Percentiles rank a stretch among this genome's conserved stretches.
phyloP scores from a whole-genome alignment of 129 eudicot genomes.

The Erigeron canadensis region DNA sequence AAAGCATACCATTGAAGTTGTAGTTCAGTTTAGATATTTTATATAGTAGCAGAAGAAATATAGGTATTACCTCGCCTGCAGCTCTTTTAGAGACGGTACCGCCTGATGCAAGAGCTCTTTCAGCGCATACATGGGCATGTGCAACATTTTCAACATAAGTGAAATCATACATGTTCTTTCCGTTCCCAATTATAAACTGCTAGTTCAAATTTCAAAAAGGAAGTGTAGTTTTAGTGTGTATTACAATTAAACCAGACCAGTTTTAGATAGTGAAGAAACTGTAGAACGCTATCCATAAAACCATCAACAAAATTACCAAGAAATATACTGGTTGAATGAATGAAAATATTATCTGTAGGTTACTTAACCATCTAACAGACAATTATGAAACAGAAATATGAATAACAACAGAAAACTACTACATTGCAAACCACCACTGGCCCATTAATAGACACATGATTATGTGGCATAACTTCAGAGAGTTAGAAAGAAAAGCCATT shows the following conservation, averaged over 20 bases:
- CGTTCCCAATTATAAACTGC: conserved; percentile 86
- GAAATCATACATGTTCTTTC: conserved; percentile 88
- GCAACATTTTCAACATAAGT: conserved; percentile 98
- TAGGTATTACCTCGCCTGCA: conserved; percentile 70
- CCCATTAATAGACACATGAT: conserved; percentile 10
- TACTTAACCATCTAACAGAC: no score
- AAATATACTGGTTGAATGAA: no score
- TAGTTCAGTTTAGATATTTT: background rate
- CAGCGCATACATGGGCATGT: conserved; percentile 98
- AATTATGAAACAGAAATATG: background rate
- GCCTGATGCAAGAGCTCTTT: conserved; percentile 90
- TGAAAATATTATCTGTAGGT: no score
- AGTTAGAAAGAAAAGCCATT: conserved; percentile 14
- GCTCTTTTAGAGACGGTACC: conserved; percentile 78
- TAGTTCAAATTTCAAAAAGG: conserved; percentile 18
- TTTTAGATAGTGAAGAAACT: background rate
- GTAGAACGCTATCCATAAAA: background rate
- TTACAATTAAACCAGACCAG: background rate
- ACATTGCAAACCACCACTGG: no score
- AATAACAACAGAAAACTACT: background rate
- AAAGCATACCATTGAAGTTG: background rate
- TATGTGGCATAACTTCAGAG: background rate
- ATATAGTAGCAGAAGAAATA: background rate
- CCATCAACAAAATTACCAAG: background rate
- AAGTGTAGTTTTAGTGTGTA: background rate